Percentiles rank a stretch among this genome's conserved stretches.
Conservation (phyloP, 2,329 filamentous ascomycete genomes). For the Anthostomella pinea region DNA sequence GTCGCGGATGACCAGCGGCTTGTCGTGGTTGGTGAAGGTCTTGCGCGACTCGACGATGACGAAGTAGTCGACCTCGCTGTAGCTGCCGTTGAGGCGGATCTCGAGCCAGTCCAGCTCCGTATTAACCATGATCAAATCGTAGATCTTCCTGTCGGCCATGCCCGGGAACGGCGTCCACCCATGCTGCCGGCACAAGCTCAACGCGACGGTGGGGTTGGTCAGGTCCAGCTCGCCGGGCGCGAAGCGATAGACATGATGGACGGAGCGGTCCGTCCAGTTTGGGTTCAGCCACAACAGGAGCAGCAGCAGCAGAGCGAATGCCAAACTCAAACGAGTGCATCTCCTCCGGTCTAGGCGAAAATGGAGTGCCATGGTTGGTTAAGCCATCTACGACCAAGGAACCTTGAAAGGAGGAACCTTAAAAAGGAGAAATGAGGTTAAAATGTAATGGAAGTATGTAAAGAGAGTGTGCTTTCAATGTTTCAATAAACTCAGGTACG, state of each 20-base stretch:
- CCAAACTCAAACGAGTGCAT: conserved; percentile 15
- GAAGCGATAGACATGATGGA: conserved; percentile 27
- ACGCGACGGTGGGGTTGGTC: conserved; percentile 17
- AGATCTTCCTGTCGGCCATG: conserved; percentile 46
- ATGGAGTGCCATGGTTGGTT: conserved; percentile 15
- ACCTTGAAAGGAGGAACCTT: too few species aligned
- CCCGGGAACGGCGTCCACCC: conserved; percentile 36
- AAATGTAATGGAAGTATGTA: too few species aligned
- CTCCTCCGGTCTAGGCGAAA: conserved; percentile 21
- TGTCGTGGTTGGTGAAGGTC: conserved; percentile 57
- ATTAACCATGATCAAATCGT: conserved; percentile 62
- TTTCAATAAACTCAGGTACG: too few species aligned
- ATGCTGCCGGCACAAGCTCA: conserved; percentile 34
- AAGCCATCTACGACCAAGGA: too few species aligned
- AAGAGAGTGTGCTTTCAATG: too few species aligned
- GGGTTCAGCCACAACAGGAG: conserved; percentile 30
- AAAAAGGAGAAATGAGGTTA: background rate
- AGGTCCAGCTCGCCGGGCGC: conserved; percentile 20
- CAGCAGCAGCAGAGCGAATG: conserved; percentile 15
- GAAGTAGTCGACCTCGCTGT: conserved; percentile 61
- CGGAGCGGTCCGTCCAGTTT: conserved; percentile 27
- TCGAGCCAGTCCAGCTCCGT: conserved; percentile 65
- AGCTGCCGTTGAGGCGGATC: conserved; percentile 58
- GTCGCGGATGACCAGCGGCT: conserved; percentile 51
- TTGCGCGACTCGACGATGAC: conserved; percentile 57